Evolutionary conservation across 805 yeast genomes (phyloP).

Genomic region (Candida chilensis): DNA sequence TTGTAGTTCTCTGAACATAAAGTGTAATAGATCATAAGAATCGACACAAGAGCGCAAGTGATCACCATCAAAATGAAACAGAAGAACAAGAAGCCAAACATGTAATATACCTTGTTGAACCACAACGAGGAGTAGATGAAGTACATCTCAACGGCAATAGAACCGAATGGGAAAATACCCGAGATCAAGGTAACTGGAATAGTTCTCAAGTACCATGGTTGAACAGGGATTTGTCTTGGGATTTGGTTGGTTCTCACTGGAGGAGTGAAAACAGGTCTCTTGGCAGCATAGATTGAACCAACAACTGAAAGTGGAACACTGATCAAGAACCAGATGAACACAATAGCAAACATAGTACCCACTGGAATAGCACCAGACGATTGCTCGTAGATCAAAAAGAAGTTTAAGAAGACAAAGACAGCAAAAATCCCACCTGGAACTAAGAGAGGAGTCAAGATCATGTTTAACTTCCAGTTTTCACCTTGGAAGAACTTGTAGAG

Average conservation of each 20-base stretch:
- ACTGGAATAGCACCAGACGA: conserved; percentile 95
- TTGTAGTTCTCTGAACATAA: conserved; percentile 86
- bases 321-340: conserved; percentile 76
- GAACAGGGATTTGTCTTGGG: conserved; percentile 91
- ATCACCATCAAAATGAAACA: conserved; percentile 76
- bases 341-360: conserved; percentile 78
- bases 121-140: conserved; percentile 86
- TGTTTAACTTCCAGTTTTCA: conserved; percentile 79
- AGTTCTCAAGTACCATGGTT: conserved; percentile 74
- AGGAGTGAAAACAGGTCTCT: conserved; percentile 42
- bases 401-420: conserved; percentile 62
- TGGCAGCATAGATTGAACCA: conserved; percentile 78
- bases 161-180: conserved; percentile 91
- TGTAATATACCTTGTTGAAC: conserved; percentile 90
- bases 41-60: conserved; percentile 74
- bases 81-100: conserved; percentile 94
- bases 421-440: conserved; percentile 76
- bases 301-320: conserved; percentile 77
- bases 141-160: conserved; percentile 91
- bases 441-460: conserved; percentile 71
- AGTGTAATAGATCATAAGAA: conserved; percentile 73
- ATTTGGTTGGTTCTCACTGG: conserved; percentile 94
- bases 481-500: conserved; percentile 89
- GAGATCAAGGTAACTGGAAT: conserved; percentile 62
- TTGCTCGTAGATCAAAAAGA: conserved; percentile 65